These are phyloP conservation scores for Nicotiana noctiflora DNA, from an alignment of 257 asterid genomes.

Conservation along the genomic window DNA sequence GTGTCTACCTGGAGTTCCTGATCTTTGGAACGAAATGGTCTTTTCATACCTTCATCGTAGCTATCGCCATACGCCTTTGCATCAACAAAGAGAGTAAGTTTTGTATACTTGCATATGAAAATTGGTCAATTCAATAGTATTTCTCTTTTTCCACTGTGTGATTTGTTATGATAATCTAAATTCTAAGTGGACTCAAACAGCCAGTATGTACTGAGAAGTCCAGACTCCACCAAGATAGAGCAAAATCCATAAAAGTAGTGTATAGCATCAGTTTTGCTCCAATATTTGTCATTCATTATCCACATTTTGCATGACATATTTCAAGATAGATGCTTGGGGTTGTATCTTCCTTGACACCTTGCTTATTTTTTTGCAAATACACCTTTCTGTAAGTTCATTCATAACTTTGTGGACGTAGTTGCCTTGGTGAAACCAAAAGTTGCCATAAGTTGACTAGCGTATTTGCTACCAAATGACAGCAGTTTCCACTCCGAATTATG, in stretches of 20 bases:
- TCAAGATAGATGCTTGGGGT: not conserved
- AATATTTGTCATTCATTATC: not conserved
- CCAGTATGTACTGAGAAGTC: no score
- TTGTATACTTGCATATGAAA: not conserved
- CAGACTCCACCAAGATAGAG: no score
- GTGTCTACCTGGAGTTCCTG: conserved; percentile 82
- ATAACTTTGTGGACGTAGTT: not conserved
- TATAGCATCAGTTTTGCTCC: not conserved
- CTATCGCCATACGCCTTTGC: not conserved
- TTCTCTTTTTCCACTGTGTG: not conserved
- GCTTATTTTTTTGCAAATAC: not conserved
- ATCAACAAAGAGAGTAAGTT: not conserved
- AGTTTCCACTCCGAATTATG: no score
- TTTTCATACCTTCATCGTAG: conserved; percentile 33
- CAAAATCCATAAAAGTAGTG: no score
- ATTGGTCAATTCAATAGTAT: not conserved
- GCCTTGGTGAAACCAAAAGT: not conserved
- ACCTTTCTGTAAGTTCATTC: not conserved
- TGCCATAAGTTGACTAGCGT: not conserved
- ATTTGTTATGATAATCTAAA: not conserved
- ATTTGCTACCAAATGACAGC: no score
- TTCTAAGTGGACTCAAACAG: no score
- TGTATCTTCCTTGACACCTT: not conserved
- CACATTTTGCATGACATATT: not conserved
- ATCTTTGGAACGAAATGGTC: conserved; percentile 58